Evolutionary conservation across 1,284 basidiomycete species (phyloP), one percentile per base, ranked within the genome.

Genomic region (Apiotrichum gracile): DNA sequence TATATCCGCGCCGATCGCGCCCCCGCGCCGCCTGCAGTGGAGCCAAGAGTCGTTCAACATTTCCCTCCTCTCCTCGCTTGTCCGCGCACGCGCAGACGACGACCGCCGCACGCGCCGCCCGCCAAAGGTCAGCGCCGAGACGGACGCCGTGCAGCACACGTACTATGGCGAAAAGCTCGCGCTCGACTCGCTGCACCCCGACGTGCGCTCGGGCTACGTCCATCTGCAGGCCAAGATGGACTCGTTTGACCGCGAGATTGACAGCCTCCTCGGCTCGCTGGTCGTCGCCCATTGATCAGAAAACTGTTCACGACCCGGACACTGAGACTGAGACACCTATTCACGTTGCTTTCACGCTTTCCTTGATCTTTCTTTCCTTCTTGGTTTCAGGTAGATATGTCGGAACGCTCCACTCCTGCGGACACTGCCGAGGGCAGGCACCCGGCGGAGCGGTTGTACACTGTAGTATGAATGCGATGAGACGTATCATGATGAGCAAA

Each of bases 221-320:
- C 79, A 80, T 51, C 78, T 84, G 14, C 84, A 87, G 68, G 83
- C 82, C 64, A 81, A 84, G 61, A 68, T 93, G 63, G 85, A 90
- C 54, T 86, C 86, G 45, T 83, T 89, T 38, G 75, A 76, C 57
- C 84, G 82, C 66, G 83, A 86, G 61, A 70, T 93, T 59, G 86
- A 89, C 57, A 86, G 87, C 43, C 80, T 90, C 76, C 58, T 77
- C 22, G 54, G 57, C 22, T 39, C 54, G 29, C 51, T 59, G n/a
- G 54, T 59, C 26, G 45, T 48, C 13, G 54, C 46, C 7, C 46
- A 48, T 40, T 55, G 47, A 35, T 13, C 25, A 24, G 37, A n/a
- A n/a, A n/a, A n/a, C n/a, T n/a, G n/a, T n/a, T n/a, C n/a, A n/a
- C n/a, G n/a, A n/a, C n/a, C n/a, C n/a, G n/a, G n/a, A n/a, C n/a